Percentiles rank a stretch among this genome's conserved stretches.
These are phyloP conservation scores for Neurospora terricola DNA, from an alignment of 495 filamentous ascomycete species.

Conservation along the genomic window DNA sequence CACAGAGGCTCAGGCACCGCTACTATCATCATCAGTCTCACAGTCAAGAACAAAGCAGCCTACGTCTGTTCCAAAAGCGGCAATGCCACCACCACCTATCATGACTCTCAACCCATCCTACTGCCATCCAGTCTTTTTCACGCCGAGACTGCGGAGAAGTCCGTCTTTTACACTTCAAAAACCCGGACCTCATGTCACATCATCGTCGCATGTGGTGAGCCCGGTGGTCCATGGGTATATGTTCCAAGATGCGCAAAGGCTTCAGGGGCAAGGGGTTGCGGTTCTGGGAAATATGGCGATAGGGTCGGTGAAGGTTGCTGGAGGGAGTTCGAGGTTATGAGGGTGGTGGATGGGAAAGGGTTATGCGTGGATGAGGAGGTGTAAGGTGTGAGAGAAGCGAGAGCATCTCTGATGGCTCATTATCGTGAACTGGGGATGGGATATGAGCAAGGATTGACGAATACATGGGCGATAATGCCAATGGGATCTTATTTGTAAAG, in stretches of 20 bases:
- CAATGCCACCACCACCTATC: not conserved
- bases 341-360: not conserved
- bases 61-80: not conserved
- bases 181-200: slow-evolving; percentile 6
- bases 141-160: slow-evolving; percentile 35
- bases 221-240: slow-evolving; percentile 47
- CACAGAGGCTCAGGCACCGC: slow-evolving; percentile 1
- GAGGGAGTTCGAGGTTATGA: slow-evolving; percentile 30
- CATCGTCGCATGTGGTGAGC: slow-evolving; percentile 6
- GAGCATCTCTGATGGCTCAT: not conserved
- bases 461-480: not conserved
- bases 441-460: not conserved
- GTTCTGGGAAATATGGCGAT: not conserved
- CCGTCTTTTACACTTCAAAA: slow-evolving; percentile 18
- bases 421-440: not conserved
- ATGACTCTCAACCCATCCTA: slow-evolving; percentile 27
- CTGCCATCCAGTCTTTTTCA: slow-evolving; percentile 52
- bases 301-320: not conserved
- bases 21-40: not conserved
- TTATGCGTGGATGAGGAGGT: not conserved
- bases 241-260: slow-evolving; percentile 28
- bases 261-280: slow-evolving; percentile 6
- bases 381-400: not conserved
- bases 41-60: not conserved
- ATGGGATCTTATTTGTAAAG: not conserved